Evolutionary conservation across 192 early-diverging fungal genomes (phyloP).

Genomic region (Entophlyctis helioformis): DNA sequence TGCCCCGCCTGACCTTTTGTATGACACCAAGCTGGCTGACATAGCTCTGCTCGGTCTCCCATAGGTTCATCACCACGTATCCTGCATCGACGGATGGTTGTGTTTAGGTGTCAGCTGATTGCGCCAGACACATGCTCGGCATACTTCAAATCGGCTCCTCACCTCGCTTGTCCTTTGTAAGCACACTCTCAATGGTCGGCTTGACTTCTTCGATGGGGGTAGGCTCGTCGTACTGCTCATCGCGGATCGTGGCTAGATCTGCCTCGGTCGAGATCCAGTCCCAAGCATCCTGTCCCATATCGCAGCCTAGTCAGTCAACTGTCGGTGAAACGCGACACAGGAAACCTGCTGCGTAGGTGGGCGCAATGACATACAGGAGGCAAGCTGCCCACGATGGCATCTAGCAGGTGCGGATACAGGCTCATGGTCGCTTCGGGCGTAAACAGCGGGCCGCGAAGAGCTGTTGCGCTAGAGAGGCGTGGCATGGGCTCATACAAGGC

Average conservation of each 20-base stretch:
- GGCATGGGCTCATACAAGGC: too few relatives aligned
- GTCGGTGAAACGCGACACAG: background rate
- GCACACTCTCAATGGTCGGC: background rate
- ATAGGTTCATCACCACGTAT: constrained; percentile 26
- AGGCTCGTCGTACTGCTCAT: background rate
- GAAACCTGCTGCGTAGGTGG: background rate
- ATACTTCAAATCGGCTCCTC: background rate
- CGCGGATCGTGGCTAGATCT: constrained; percentile 1
- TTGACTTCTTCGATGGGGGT: background rate
- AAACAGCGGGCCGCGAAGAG: constrained; percentile 23
- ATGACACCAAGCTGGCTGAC: constrained; percentile 20
- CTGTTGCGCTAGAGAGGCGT: too few relatives aligned
- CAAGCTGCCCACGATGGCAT: constrained; percentile 25
- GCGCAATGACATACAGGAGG: constrained; percentile 8
- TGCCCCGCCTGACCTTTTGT: constrained; percentile 13
- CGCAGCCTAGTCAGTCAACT: background rate
- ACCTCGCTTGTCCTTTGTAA: background rate
- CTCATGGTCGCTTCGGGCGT: constrained; percentile 27
- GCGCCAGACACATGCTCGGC: background rate
- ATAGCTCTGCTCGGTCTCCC: constrained; percentile 32
- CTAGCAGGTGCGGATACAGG: constrained; percentile 28
- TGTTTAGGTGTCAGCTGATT: background rate
- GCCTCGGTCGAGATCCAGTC: constrained; percentile 16
- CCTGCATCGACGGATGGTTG: constrained; percentile 5
- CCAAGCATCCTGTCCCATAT: constrained; percentile 21